A percentile compares a stretch with the other conserved stretches of the same genome.
phyloP scores from a whole-genome alignment of 768 basidiomycete genomes.

The Psilocybe cubensis region DNA sequence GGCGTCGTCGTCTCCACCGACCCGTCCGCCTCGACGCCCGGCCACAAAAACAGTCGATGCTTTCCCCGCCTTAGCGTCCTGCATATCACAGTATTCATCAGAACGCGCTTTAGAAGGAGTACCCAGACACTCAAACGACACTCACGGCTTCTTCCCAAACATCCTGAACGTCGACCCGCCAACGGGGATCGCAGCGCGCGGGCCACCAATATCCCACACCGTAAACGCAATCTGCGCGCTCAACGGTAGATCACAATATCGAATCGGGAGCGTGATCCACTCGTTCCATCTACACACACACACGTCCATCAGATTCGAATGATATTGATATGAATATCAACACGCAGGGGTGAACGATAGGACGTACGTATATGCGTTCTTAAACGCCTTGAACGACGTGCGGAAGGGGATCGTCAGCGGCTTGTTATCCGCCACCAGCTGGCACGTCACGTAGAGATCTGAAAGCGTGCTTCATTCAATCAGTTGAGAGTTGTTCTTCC shows the following conservation, averaged over 20 bases:
- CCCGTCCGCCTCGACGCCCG: conserved; percentile 84
- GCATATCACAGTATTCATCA: neutral
- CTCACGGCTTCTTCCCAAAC: conserved; percentile 93
- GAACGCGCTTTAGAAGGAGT: neutral
- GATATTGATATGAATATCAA: too few species aligned
- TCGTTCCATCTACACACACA: conserved; percentile 82
- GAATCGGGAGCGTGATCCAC: conserved; percentile 89
- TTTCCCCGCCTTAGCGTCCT: conserved; percentile 90
- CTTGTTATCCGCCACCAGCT: conserved; percentile 92
- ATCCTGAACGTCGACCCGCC: conserved; percentile 90
- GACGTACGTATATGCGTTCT: conserved; percentile 74
- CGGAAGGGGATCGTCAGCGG: conserved; percentile 90
- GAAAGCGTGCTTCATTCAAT: conserved; percentile 84
- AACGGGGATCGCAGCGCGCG: conserved; percentile 77
- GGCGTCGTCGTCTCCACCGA: conserved; percentile 82
- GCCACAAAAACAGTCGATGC: conserved; percentile 86
- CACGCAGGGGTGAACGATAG: neutral
- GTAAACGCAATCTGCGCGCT: conserved; percentile 91
- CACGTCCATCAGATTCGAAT: neutral
- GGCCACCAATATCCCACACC: conserved; percentile 93
- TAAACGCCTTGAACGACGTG: conserved; percentile 93
- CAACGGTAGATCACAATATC: conserved; percentile 91
- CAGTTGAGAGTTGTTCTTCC: conserved; percentile 34
- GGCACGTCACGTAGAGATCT: conserved; percentile 93
- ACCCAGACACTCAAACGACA: neutral